Conservation (phyloP, 305 asterid species). For the Vinca major region DNA sequence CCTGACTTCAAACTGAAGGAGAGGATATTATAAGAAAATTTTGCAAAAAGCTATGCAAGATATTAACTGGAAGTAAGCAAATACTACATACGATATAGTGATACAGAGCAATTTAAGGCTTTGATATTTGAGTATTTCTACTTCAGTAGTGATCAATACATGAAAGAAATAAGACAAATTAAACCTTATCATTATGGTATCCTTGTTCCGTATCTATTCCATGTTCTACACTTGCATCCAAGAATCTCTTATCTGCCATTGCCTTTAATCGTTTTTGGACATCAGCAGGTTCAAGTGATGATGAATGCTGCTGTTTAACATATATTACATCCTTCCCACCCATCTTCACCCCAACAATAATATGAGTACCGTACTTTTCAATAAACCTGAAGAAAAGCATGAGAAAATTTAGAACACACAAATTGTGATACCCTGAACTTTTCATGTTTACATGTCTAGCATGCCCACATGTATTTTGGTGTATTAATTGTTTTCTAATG, state of each 20-base stretch:
- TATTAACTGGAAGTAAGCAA: background rate
- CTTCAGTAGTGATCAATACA: background rate
- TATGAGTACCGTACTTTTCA: conserved; percentile 80
- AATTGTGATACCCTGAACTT: too few species aligned
- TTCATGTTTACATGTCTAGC: too few species aligned
- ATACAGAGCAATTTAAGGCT: background rate
- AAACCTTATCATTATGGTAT: conserved; percentile 51
- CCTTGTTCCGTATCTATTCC: conserved; percentile 34
- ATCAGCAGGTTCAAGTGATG: conserved; percentile 72
- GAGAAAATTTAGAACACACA: too few species aligned
- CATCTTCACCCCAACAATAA: conserved; percentile 88
- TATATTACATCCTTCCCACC: conserved; percentile 91
- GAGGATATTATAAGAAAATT: conserved; percentile 13
- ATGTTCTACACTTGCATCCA: conserved; percentile 45
- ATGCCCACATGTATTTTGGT: too few species aligned
- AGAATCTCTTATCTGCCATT: conserved; percentile 79
- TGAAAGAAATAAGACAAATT: conserved; percentile 9
- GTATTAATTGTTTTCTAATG: too few species aligned
- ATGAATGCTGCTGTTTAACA: conserved; percentile 85
- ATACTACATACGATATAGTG: background rate
- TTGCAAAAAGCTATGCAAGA: too few species aligned
- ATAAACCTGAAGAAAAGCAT: conserved; percentile 52
- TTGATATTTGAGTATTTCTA: background rate
- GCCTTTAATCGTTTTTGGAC: conserved; percentile 66
- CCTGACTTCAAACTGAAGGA: conserved; percentile 48